Evolutionary conservation across 2,329 filamentous ascomycete species (phyloP).

Genomic region (Alternaria brassicicola): DNA sequence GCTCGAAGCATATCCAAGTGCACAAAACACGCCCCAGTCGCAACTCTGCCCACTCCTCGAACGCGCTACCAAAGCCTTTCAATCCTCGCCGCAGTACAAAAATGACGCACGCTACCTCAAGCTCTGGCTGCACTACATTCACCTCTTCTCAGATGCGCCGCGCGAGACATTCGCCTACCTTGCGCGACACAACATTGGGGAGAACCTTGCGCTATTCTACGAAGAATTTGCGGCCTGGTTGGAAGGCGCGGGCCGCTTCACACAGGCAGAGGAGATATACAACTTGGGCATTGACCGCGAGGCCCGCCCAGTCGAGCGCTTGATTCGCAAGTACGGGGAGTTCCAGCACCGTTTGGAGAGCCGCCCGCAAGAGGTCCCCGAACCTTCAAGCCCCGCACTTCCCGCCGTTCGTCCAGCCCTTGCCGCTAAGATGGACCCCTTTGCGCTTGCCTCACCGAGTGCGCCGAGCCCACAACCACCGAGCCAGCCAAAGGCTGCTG

Average conservation of each 20-base stretch:
- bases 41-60: constrained; percentile 88
- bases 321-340: constrained; percentile 88
- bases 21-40: constrained; percentile 90
- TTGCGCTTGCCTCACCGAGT: constrained; percentile 58
- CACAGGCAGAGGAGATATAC: constrained; percentile 93
- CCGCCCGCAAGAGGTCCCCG: constrained; percentile 64
- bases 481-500: constrained; percentile 50
- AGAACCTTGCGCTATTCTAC: constrained; percentile 87
- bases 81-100: constrained; percentile 84
- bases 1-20: constrained; percentile 89
- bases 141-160: constrained; percentile 89
- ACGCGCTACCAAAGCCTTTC: constrained; percentile 88
- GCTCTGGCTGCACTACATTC: constrained; percentile 92
- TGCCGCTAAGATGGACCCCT: constrained; percentile 85
- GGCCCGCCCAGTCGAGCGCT: constrained; percentile 78
- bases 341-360: constrained; percentile 82
- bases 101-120: constrained; percentile 94
- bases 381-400: constrained; percentile 84
- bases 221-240: constrained; percentile 96
- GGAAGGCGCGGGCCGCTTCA: constrained; percentile 81
- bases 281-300: constrained; percentile 86
- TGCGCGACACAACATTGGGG: constrained; percentile 84
- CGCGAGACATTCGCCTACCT: constrained; percentile 92
- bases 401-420: constrained; percentile 82
- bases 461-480: constrained; percentile 70